Evolutionary conservation across 192 early-diverging fungal species (phyloP).

Genomic region (Allomyces arbusculus): DNA sequence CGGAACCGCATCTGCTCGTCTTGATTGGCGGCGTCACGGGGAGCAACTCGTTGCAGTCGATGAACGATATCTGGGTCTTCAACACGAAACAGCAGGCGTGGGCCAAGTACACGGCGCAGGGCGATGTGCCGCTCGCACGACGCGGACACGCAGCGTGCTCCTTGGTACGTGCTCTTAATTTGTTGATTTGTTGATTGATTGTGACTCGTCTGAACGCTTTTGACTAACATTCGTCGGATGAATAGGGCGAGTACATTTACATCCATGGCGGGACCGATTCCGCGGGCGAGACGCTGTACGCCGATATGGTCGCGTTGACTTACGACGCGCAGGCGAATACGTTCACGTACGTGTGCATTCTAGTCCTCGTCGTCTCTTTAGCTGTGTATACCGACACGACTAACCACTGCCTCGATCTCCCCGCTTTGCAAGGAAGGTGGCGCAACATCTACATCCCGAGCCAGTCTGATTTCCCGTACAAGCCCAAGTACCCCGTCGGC

Average conservation of each 20-base stretch:
- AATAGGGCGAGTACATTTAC: not conserved
- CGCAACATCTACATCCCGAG: too few relatives aligned
- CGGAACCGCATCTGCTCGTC: not conserved
- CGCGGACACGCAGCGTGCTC: not conserved
- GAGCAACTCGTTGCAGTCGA: not conserved
- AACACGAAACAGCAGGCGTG: not conserved
- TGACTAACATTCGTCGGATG: too few relatives aligned
- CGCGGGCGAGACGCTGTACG: not conserved
- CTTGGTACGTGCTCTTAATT: not conserved
- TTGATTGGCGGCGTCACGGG: not conserved
- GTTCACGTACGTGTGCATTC: not conserved
- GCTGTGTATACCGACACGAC: too few relatives aligned
- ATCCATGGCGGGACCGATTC: not conserved
- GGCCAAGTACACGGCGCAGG: not conserved
- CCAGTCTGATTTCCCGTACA: too few relatives aligned
- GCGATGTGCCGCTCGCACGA: not conserved
- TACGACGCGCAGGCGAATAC: not conserved
- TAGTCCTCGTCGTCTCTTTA: too few relatives aligned
- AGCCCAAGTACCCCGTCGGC: not conserved
- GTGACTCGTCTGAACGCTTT: too few relatives aligned
- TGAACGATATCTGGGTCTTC: not conserved
- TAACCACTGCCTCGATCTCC: too few relatives aligned
- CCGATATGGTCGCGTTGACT: not conserved
- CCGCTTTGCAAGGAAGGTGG: too few relatives aligned
- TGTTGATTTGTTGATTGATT: too few relatives aligned